Percentiles rank a stretch among this genome's conserved stretches.
These are phyloP conservation scores for Phylloporus rhodoxanthus DNA, from an alignment of 768 basidiomycete species.

Conservation along the genomic window DNA sequence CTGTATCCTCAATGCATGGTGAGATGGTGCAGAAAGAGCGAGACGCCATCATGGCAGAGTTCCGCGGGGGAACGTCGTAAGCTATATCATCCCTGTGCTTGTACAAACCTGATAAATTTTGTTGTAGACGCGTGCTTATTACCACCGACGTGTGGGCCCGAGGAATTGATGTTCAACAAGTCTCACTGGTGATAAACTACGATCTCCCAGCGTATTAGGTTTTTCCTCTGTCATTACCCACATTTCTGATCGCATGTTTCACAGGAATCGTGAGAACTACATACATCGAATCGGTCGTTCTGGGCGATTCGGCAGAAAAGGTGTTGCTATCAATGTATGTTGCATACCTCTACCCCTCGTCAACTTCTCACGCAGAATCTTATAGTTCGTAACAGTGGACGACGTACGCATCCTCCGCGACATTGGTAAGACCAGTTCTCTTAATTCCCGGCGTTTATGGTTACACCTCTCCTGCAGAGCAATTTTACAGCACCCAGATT, in stretches of 20 bases:
- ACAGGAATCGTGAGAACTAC: slow-evolving; percentile 95
- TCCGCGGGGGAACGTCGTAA: slow-evolving; percentile 87
- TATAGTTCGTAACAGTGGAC: slow-evolving; percentile 89
- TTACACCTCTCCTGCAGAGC: slow-evolving; percentile 46
- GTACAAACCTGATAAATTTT: slow-evolving; percentile 1
- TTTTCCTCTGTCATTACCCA: slow-evolving; percentile 3
- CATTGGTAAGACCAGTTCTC: slow-evolving; percentile 59
- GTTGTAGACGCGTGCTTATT: slow-evolving; percentile 80
- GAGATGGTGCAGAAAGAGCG: slow-evolving; percentile 96
- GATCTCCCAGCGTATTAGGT: slow-evolving; percentile 79
- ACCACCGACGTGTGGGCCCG: slow-evolving; percentile 97
- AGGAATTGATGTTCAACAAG: slow-evolving; percentile 97
- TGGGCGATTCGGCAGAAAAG: slow-evolving; percentile 97
- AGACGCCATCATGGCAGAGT: slow-evolving; percentile 95
- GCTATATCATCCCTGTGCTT: slow-evolving; percentile 24
- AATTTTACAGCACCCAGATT: slow-evolving; percentile 95
- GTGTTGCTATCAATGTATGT: slow-evolving; percentile 96
- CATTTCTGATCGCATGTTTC: slow-evolving; percentile 12
- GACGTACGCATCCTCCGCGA: slow-evolving; percentile 96
- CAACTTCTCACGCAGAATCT: slow-evolving; percentile 14
- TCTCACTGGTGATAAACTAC: slow-evolving; percentile 95
- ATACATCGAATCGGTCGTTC: slow-evolving; percentile 99
- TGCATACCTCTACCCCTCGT: slow-evolving; percentile 2
- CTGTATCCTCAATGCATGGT: slow-evolving; percentile 93
- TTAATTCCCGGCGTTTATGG: slow-evolving; percentile 4